phyloP scores from a whole-genome alignment of 2,329 filamentous ascomycete species.

The Claviceps purpurea region DNA sequence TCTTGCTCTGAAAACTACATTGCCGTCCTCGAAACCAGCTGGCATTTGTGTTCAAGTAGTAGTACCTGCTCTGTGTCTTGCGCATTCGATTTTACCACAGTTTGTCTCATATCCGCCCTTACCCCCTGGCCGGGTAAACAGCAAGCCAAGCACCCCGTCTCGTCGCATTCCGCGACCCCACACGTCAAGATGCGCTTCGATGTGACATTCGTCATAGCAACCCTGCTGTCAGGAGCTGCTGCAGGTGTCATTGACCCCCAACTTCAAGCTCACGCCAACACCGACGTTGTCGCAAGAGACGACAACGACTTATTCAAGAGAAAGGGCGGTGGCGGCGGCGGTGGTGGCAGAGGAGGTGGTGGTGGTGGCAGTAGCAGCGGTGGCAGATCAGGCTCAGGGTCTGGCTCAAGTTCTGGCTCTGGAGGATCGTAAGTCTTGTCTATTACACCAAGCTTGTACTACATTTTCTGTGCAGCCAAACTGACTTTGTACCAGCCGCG shows the following conservation, averaged over 20 bases:
- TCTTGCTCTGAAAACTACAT: too few species aligned
- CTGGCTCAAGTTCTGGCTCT: slow-evolving; percentile 6
- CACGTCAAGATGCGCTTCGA: slow-evolving; percentile 7
- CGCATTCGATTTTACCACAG: background rate
- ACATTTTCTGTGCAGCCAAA: background rate
- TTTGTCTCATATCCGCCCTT: background rate
- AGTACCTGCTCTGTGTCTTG: too few species aligned
- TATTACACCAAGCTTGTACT: background rate
- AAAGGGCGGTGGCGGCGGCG: slow-evolving; percentile 41
- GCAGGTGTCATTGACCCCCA: slow-evolving; percentile 9
- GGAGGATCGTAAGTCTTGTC: slow-evolving; percentile 7
- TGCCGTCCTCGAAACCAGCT: too few species aligned
- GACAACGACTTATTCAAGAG: slow-evolving; percentile 43
- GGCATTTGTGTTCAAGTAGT: too few species aligned
- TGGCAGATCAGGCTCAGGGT: slow-evolving; percentile 7
- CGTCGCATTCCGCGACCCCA: background rate
- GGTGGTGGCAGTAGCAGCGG: slow-evolving; percentile 14
- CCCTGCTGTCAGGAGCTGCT: slow-evolving; percentile 4
- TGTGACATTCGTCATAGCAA: slow-evolving; percentile 3
- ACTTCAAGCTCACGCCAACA: slow-evolving; percentile 10
- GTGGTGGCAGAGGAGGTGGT: slow-evolving; percentile 31
- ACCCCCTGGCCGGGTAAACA: background rate
- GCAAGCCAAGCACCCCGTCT: background rate
- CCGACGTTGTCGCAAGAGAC: slow-evolving; percentile 13
- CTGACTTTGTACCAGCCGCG: slow-evolving; percentile 12